phyloP scores from a whole-genome alignment of 257 asterid genomes.

The Gardenia jasminoides region DNA sequence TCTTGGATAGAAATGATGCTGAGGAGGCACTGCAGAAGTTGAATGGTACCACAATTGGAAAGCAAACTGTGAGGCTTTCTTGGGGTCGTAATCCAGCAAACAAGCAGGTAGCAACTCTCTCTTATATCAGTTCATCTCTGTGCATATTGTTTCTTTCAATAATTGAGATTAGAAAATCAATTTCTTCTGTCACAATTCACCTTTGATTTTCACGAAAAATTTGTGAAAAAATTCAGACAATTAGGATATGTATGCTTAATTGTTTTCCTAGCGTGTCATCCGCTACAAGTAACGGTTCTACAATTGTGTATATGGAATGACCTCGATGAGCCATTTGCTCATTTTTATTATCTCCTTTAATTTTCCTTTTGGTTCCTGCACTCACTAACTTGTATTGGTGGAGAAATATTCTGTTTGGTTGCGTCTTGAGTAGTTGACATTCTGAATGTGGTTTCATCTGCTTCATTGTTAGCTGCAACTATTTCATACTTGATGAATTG shows the following conservation, averaged over 20 bases:
- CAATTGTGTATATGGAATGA: background rate
- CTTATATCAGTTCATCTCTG: background rate
- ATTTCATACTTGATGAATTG: background rate
- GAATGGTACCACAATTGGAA: conserved; percentile 41
- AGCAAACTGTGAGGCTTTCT: conserved; percentile 48
- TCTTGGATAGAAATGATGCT: conserved; percentile 41
- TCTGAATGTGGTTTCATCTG: background rate
- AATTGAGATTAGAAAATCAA: background rate
- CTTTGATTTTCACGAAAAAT: background rate
- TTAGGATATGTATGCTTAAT: background rate
- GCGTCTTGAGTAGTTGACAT: background rate
- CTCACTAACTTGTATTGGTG: background rate
- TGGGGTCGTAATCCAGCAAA: conserved; percentile 56
- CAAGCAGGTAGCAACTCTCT: conserved; percentile 33
- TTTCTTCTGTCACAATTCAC: background rate
- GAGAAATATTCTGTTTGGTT: too few relatives aligned
- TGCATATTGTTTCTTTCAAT: background rate
- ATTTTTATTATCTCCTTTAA: too few relatives aligned
- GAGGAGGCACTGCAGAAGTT: conserved; percentile 51
- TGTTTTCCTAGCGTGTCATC: background rate
- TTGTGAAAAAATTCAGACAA: background rate
- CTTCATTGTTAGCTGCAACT: background rate
- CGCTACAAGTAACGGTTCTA: background rate
- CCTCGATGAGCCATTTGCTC: background rate
- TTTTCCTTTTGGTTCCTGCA: background rate